Conservation (phyloP, 1,284 basidiomycete genomes). For the Tausonia pullulans region DNA sequence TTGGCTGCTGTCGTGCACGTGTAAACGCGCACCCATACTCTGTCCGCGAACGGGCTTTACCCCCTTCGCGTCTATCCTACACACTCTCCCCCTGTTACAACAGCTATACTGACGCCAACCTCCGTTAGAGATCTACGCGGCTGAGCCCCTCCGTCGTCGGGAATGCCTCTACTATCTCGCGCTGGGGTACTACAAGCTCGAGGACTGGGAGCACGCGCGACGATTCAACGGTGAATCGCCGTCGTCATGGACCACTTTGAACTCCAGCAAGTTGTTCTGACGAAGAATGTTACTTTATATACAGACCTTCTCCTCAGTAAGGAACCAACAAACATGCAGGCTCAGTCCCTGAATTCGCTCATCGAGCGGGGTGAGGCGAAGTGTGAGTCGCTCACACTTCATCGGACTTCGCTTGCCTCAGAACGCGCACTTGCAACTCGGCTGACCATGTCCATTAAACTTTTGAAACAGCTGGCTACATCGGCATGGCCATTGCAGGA, state of each 20-base stretch:
- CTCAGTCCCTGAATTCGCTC: slow-evolving; percentile 67
- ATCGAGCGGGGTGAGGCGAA: slow-evolving; percentile 79
- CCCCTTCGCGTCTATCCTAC: not conserved
- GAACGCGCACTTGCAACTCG: not conserved
- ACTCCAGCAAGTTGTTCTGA: too few species aligned
- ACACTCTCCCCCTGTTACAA: not conserved
- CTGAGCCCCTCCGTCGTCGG: slow-evolving; percentile 72
- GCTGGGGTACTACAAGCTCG: slow-evolving; percentile 93
- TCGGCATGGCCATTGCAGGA: slow-evolving; percentile 88
- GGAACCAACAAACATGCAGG: slow-evolving; percentile 90
- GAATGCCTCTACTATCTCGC: slow-evolving; percentile 98
- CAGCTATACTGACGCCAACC: not conserved
- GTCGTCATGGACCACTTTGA: not conserved
- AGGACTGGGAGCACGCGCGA: slow-evolving; percentile 85
- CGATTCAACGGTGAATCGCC: slow-evolving; percentile 72
- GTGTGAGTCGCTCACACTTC: slow-evolving; percentile 43
- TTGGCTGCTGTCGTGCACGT: too few species aligned
- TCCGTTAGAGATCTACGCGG: slow-evolving; percentile 73
- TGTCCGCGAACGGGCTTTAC: slow-evolving; percentile 5
- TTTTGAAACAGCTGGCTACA: slow-evolving; percentile 59
- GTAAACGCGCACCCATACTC: not conserved
- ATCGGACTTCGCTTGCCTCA: not conserved
- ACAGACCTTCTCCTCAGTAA: slow-evolving; percentile 77
- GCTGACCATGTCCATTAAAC: not conserved
- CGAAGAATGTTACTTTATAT: not conserved